Evolutionary conservation across 2,329 filamentous ascomycete species (phyloP).

Genomic region (Chrysosphaeria jannelii): DNA sequence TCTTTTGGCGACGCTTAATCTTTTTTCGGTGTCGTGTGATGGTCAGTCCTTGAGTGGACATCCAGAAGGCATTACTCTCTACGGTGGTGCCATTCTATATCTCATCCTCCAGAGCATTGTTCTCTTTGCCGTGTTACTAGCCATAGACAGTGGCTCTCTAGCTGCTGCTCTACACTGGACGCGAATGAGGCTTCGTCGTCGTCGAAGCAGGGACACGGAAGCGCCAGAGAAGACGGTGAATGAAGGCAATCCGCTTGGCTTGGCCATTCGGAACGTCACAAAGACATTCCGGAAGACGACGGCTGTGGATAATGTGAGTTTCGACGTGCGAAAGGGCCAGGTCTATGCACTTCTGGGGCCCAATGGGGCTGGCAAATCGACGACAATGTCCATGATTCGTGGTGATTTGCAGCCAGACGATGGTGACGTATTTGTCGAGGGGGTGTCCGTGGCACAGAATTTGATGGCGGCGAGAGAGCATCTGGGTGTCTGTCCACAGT

Average conservation of each 20-base stretch:
- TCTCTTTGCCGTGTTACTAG: constrained; percentile 43
- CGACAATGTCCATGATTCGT: constrained; percentile 63
- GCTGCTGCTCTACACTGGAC: constrained; percentile 17
- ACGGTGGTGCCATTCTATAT: constrained; percentile 64
- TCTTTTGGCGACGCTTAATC: constrained; percentile 49
- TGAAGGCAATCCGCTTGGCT: constrained; percentile 20
- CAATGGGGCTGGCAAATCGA: constrained; percentile 77
- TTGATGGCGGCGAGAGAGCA: constrained; percentile 42
- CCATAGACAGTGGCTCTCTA: constrained; percentile 47
- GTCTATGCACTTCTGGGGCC: constrained; percentile 74
- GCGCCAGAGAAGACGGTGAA: not conserved
- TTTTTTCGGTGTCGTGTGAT: constrained; percentile 54
- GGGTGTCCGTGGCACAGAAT: constrained; percentile 40
- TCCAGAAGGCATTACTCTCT: constrained; percentile 40
- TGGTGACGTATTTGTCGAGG: constrained; percentile 60
- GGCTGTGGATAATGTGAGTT: constrained; percentile 70
- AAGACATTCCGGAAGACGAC: constrained; percentile 50
- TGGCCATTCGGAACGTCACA: constrained; percentile 51
- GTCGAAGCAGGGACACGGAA: not conserved
- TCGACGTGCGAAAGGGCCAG: constrained; percentile 49
- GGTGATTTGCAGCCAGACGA: constrained; percentile 56
- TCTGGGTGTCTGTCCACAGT: constrained; percentile 76
- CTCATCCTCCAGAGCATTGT: constrained; percentile 42
- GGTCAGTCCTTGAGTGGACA: constrained; percentile 30
- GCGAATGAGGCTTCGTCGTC: constrained; percentile 1